phyloP scores from a whole-genome alignment of 495 filamentous ascomycete genomes.

The Cetradonia linearis region DNA sequence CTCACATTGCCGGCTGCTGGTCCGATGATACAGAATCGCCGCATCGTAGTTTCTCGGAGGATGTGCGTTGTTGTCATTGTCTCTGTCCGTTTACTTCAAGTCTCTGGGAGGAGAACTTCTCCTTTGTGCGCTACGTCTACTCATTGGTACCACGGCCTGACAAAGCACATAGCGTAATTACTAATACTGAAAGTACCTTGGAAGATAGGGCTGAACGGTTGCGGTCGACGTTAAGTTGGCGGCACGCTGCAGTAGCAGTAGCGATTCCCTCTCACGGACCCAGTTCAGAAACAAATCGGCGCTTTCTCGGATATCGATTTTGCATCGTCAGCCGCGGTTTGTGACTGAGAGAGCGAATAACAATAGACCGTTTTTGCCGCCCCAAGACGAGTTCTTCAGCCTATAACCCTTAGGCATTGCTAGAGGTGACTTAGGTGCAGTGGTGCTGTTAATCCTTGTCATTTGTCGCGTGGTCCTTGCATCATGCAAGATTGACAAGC shows the following conservation, averaged over 20 bases:
- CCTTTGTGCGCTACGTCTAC: not conserved
- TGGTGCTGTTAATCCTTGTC: conserved; percentile 14
- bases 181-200: not conserved
- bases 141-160: not conserved
- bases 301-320: conserved; percentile 4
- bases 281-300: conserved; percentile 5
- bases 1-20: not conserved
- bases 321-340: conserved; percentile 3
- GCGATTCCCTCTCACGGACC: not conserved
- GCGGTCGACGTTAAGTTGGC: not conserved
- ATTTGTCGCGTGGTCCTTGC: conserved; percentile 18
- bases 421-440: conserved; percentile 5
- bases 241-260: conserved; percentile 5
- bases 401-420: not conserved
- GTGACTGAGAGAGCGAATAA: not conserved
- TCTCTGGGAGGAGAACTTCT: not conserved
- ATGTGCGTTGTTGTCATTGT: not conserved
- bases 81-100: no score
- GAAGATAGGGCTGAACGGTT: not conserved
- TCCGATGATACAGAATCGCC: not conserved
- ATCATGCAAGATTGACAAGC: conserved; percentile 15
- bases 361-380: conserved; percentile 6
- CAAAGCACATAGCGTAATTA: not conserved
- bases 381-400: conserved; percentile 2
- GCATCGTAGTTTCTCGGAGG: not conserved